These are phyloP conservation scores for Linaria vulgaris DNA, from an alignment of 257 asterid species.

Conservation along the genomic window DNA sequence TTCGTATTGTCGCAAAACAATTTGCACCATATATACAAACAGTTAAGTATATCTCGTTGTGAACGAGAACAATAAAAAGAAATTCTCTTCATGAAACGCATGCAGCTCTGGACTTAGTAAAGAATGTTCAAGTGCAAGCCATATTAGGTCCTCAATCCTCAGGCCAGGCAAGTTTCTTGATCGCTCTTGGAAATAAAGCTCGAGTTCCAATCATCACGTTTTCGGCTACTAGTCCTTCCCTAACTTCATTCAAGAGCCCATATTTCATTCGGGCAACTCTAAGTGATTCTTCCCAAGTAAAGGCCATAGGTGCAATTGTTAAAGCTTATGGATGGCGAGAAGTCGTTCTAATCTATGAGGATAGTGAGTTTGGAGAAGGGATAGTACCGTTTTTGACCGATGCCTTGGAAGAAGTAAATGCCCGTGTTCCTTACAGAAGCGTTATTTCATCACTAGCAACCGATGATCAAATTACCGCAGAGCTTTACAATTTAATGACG, in stretches of 20 bases:
- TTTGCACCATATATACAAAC: no score
- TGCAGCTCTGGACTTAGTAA: slow-evolving; percentile 43
- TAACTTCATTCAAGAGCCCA: slow-evolving; percentile 29
- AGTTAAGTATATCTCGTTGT: no score
- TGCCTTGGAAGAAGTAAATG: slow-evolving; percentile 33
- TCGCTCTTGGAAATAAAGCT: slow-evolving; percentile 36
- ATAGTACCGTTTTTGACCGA: slow-evolving; percentile 35
- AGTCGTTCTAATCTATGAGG: slow-evolving; percentile 31
- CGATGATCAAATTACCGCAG: slow-evolving; percentile 32
- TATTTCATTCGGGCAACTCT: slow-evolving; percentile 38
- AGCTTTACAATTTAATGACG: slow-evolving; percentile 41
- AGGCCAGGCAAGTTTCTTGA: slow-evolving; percentile 39
- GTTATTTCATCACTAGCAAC: slow-evolving; percentile 33
- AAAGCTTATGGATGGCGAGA: slow-evolving; percentile 43
- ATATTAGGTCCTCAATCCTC: slow-evolving; percentile 47
- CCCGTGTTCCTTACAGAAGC: slow-evolving; percentile 33
- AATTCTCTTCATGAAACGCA: no score
- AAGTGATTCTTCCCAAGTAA: slow-evolving; percentile 37
- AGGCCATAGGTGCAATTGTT: slow-evolving; percentile 32
- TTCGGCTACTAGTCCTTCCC: slow-evolving; percentile 53
- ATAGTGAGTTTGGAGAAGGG: slow-evolving; percentile 41
- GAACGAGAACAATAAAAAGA: no score
- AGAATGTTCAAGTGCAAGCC: slow-evolving; percentile 44
- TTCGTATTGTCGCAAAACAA: no score
- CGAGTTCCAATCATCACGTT: slow-evolving; percentile 45